phyloP scores from a whole-genome alignment of 2,329 filamentous ascomycete species.

The Sporothrix dimorphospora region DNA sequence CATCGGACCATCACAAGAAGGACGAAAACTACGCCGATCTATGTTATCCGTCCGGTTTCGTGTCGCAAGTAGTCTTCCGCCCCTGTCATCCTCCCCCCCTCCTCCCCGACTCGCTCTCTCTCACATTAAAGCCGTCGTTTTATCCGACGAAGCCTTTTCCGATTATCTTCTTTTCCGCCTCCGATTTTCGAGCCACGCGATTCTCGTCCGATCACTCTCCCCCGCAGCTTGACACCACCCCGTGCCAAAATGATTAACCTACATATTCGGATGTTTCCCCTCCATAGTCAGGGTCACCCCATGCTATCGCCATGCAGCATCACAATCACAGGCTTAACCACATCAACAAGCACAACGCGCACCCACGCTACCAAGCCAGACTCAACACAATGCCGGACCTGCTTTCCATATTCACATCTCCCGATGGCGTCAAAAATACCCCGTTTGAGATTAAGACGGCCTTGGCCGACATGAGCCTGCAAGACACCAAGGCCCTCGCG shows the following conservation, averaged over 20 bases:
- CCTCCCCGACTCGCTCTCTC: background rate
- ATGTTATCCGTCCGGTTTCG: background rate
- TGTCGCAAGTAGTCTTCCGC: background rate
- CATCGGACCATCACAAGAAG: background rate
- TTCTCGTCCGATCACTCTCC: too few species aligned
- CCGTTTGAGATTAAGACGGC: slow-evolving; percentile 45
- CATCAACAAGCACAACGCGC: too few species aligned
- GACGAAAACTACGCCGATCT: background rate
- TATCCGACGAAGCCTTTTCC: background rate
- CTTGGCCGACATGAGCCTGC: slow-evolving; percentile 10
- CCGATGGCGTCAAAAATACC: background rate
- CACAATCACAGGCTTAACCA: too few species aligned
- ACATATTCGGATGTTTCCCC: too few species aligned
- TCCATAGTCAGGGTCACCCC: too few species aligned
- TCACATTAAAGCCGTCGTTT: background rate
- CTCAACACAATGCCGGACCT: background rate
- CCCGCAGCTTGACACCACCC: too few species aligned
- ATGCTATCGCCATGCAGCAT: too few species aligned
- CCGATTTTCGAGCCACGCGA: background rate
- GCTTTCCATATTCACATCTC: background rate
- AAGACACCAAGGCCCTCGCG: slow-evolving; percentile 58
- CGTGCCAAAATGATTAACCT: too few species aligned
- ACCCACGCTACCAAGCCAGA: too few species aligned
- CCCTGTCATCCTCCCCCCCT: background rate
- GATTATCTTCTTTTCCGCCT: background rate